Evolutionary conservation across 148 eudicot genomes (phyloP), one percentile per base, ranked within the genome.

Genomic region (Persicaria maculosa): DNA sequence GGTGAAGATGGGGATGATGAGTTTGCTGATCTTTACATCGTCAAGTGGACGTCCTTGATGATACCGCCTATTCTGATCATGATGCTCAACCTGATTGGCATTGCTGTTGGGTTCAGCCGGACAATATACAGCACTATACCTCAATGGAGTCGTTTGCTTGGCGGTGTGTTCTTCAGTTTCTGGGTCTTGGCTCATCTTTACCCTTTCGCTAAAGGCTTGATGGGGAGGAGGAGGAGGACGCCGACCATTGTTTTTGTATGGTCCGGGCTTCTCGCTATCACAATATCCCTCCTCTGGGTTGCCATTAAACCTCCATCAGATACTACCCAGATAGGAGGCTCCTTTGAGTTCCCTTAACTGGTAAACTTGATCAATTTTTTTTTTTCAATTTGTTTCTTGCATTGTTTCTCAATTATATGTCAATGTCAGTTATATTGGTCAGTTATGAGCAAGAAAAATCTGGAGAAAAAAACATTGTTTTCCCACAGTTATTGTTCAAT

Each of bases 161-260:
- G 97, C 20, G 97, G 97, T 4, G 97, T 93, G 59, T 93, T 93
- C 88, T 93, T 93, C 75, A 93, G 97, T 73, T 90, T 93, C 77
- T 93, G 97, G 97, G 97, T 93, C 12, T 75, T 90, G 83, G 97
- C 92, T 7, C 97, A 92, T 88, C 83, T 91, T 6, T 91, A 89
- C 79, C 97, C 97, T 0, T 91, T 91, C 10, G 97, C 96, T 9
- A 93, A 93, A 83, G 98, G 98, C 76, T 81, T 93, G 20, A 93
- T 93, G 98, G 98, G 98, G 70, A 83, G 96, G 85, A 82, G 98
- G 74, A 96, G 98, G 19, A 85, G 88, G 78, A 93, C 98, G 3
- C 97, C 97, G 0, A 90, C 97, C 10, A 93, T 93, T 70, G 96
- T 90, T 47, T 90, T 85, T 57, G 96, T 93, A 1, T 93, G 98